Conservation (phyloP, 768 basidiomycete genomes). For the Phylloporus sp. region DNA sequence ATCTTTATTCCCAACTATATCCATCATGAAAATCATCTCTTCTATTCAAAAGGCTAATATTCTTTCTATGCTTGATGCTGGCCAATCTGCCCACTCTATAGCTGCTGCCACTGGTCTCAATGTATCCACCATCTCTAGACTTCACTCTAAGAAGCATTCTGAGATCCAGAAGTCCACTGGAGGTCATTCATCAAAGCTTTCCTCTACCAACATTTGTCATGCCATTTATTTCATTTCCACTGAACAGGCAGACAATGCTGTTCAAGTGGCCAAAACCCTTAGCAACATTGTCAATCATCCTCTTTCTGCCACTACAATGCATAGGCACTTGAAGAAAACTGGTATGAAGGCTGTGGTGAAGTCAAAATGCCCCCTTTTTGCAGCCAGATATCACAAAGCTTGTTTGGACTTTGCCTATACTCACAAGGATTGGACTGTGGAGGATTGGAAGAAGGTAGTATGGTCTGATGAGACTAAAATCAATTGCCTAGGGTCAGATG, state of each 20-base stretch:
- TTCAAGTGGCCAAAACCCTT: background rate
- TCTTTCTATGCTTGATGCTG: background rate
- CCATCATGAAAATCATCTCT: background rate
- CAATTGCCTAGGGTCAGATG: background rate
- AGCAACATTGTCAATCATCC: background rate
- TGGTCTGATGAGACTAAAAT: background rate
- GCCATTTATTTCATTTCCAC: no score
- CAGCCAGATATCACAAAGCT: background rate
- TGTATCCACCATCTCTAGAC: background rate
- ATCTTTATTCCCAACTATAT: background rate
- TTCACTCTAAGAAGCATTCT: background rate
- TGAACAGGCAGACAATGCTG: no score
- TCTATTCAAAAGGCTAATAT: background rate
- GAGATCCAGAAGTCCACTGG: no score
- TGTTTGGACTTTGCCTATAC: background rate
- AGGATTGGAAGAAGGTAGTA: background rate
- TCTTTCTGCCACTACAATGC: background rate
- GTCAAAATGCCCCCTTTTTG: background rate
- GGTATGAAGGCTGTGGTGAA: slow-evolving; percentile 1
- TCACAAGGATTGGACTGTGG: background rate
- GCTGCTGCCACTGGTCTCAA: background rate
- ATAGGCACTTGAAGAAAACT: background rate
- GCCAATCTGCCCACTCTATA: background rate
- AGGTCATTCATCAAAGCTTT: slow-evolving; percentile 1
- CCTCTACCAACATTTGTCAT: background rate